phyloP scores from a whole-genome alignment of 2,329 filamentous ascomycete genomes.

The Penicillium italicum region DNA sequence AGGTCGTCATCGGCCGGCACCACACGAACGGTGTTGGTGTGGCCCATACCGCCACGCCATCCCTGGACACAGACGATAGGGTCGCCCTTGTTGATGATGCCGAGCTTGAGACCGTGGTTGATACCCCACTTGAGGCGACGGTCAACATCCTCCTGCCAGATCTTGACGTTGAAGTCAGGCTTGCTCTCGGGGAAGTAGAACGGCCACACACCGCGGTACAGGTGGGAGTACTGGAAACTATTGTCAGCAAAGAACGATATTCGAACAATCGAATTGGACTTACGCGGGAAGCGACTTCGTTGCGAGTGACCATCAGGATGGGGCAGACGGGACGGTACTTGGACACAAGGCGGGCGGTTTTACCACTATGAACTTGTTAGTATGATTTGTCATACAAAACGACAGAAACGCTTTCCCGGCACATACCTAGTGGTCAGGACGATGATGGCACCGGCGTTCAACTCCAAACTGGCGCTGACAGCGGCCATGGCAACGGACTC shows the following conservation, averaged over 20 bases:
- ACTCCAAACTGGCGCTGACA: slow-evolving; percentile 89
- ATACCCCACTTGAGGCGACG: slow-evolving; percentile 97
- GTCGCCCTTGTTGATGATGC: slow-evolving; percentile 75
- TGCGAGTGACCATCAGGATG: slow-evolving; percentile 98
- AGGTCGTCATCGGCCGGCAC: slow-evolving; percentile 49
- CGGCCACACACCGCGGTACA: slow-evolving; percentile 97
- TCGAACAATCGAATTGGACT: slow-evolving; percentile 27
- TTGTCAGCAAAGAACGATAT: slow-evolving; percentile 15
- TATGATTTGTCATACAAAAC: slow-evolving; percentile 9
- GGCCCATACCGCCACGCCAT: slow-evolving; percentile 65
- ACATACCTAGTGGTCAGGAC: slow-evolving; percentile 82
- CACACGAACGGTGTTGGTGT: slow-evolving; percentile 61
- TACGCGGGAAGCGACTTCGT: slow-evolving; percentile 70
- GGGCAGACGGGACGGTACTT: slow-evolving; percentile 99
- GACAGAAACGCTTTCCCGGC: neutral
- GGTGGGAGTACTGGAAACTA: slow-evolving; percentile 66
- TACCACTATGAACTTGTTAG: slow-evolving; percentile 57
- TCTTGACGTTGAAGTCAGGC: slow-evolving; percentile 86
- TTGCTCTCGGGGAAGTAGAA: slow-evolving; percentile 92
- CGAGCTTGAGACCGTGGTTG: slow-evolving; percentile 75
- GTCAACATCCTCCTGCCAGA: slow-evolving; percentile 99
- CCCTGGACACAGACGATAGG: slow-evolving; percentile 64
- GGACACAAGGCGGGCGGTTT: slow-evolving; percentile 89
- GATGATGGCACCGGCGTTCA: slow-evolving; percentile 93
- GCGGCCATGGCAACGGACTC: slow-evolving; percentile 98